Conservation (phyloP, 2,329 filamentous ascomycete species). For the Laburnicola sp. region DNA sequence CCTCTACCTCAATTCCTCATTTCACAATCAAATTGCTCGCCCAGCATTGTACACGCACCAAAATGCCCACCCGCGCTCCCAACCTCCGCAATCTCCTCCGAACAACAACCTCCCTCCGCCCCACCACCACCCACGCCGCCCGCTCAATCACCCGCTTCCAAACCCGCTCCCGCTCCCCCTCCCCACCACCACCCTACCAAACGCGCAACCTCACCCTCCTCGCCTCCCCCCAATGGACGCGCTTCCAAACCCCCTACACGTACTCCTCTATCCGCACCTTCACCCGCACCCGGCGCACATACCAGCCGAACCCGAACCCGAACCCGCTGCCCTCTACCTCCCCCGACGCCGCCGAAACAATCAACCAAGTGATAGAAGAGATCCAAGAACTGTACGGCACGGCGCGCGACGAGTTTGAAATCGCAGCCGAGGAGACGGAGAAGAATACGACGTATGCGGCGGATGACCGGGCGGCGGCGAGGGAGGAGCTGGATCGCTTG, state of each 20-base stretch:
- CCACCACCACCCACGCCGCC: too few relatives aligned
- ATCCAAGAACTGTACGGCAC: constrained; percentile 45
- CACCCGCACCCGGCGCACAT: constrained; percentile 30
- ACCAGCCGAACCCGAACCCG: constrained; percentile 10
- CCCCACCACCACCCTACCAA: constrained; percentile 30
- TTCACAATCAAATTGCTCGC: too few relatives aligned
- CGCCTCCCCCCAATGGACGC: constrained; percentile 38
- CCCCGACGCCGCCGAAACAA: constrained; percentile 24
- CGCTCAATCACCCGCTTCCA: too few relatives aligned
- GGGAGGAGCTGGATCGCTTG: constrained; percentile 56
- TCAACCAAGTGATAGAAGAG: constrained; percentile 39
- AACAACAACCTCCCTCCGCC: too few relatives aligned
- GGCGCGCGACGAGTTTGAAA: constrained; percentile 52
- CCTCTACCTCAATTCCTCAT: too few relatives aligned
- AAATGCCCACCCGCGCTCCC: too few relatives aligned
- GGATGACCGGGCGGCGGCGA: constrained; percentile 57
- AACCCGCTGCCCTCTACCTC: constrained; percentile 11
- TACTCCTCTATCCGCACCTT: constrained; percentile 40
- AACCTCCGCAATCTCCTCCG: constrained; percentile 37
- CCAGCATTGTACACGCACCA: too few relatives aligned
- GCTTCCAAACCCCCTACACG: constrained; percentile 36
- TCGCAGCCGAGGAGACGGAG: constrained; percentile 56
- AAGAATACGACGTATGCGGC: constrained; percentile 60
- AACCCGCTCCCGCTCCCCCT: constrained; percentile 30
- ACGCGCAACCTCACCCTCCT: constrained; percentile 29